Conservation (phyloP, 148 eudicot genomes). For the Camellia japonica region DNA sequence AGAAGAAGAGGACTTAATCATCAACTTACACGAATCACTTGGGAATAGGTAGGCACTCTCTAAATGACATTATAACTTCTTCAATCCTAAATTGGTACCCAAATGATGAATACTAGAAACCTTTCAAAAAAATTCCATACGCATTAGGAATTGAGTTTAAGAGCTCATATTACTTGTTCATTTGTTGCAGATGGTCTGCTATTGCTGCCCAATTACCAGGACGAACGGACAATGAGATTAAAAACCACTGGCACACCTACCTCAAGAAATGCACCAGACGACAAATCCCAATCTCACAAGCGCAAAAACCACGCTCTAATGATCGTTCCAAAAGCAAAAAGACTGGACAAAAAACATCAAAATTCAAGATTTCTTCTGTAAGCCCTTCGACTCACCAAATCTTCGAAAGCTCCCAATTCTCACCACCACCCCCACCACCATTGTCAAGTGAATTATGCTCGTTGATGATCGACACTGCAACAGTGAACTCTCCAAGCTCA, state of each 20-base stretch:
- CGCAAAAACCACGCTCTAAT: not conserved
- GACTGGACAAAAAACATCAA: not conserved
- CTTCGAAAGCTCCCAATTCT: conserved; percentile 15
- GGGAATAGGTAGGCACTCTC: conserved; percentile 60
- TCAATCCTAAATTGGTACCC: not conserved
- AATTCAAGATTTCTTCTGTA: not conserved
- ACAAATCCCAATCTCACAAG: not conserved
- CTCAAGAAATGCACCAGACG: conserved; percentile 10
- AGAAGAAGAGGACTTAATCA: conserved; percentile 53
- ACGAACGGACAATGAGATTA: conserved; percentile 27
- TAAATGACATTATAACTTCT: not conserved
- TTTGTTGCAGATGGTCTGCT: conserved; percentile 27
- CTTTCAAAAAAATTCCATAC: not conserved
- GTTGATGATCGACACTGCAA: not conserved
- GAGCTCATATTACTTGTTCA: not conserved
- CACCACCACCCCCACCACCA: not conserved
- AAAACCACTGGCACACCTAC: conserved; percentile 32
- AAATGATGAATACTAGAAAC: too few species aligned
- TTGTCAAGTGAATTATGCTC: not conserved
- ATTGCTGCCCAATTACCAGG: conserved; percentile 29
- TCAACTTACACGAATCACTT: conserved; percentile 50
- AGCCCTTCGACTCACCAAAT: not conserved
- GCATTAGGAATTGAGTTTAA: not conserved
- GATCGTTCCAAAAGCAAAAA: not conserved
- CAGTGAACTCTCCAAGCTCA: not conserved